Base-by-base conservation (phyloP, 371 early-diverging fungal species). In the Nematocida ausubeli region DNA sequence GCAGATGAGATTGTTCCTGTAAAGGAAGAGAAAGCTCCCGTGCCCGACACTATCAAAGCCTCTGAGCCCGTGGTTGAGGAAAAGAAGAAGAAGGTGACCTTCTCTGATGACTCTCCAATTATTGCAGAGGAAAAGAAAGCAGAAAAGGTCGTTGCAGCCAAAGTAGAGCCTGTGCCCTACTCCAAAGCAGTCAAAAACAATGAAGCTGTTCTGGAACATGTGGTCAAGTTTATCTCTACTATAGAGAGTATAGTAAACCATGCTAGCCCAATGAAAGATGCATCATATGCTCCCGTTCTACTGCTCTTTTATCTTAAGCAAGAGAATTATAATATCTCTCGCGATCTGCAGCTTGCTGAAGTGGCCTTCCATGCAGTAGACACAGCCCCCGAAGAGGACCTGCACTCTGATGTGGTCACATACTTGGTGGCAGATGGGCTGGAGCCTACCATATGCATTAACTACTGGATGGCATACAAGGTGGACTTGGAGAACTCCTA, bases 401-500 rank as follows among this genome's bases (percentile, higher is more conserved):
- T 60, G 35, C 32, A 28, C 24, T 12, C 28, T 32, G 37, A 60
- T 16, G 60, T 60, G 14, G 28, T 60, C 12, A 35, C 28, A 24
- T 60, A 60, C 24, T 37, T 35, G 1, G 24, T 60, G 6, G 60
- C 60, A 60, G 60, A 60, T 30, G 32, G 37, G 9, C 14, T 60
- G 24, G 60, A 60, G 60, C 60, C 60, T 6, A 60, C 60, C 12
- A 35, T 60, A 1, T 60, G 60, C 60, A 60, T 60, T 30, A 39
- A 37, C 14, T 60, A 60, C 24, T 60, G 60, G 60, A 30, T 60
- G 16, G 14, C 60, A 7, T 60, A n/a, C 37, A 30, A 35, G 37
- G 5, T 7, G 6, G 7, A 24, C 9, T 60, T 60, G 35, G 60
- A 60, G 32, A 12, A 60, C 12, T 30, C 35, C 7, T 60, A 60